Evolutionary conservation across 2,329 filamentous ascomycete species (phyloP), one percentile per base, ranked within the genome.

Genomic region (Talaromyces albobiverticillius): DNA sequence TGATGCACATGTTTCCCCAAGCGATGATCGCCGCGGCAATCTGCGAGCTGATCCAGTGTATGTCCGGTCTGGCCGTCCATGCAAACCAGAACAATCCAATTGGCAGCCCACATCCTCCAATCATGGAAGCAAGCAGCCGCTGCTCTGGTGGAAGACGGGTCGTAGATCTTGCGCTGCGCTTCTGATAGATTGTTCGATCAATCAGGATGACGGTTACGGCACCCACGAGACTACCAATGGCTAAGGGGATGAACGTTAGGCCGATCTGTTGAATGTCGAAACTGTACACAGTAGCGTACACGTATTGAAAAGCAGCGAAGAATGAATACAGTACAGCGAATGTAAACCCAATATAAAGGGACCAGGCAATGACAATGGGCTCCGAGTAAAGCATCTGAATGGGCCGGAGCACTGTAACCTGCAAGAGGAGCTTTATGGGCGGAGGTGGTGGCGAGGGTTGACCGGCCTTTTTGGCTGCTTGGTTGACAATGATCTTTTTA

Each of bases 401-500:
- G 3, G 63, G 63, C 11, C 53, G 45, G 14, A 43, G 11, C 4
- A 59, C 16, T 6, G 52, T 53, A 11, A 49, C 29, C 18, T 47
- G 29, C 18, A 47, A 47, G 18, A 55, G 26, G 41, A 31, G 20
- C 20, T 31, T 42, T 7, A 51, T 32, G 22, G 26, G 3, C 4
- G 26, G 46, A 49, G 9, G n/a, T 29, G 40, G 40, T 18, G 34
- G 18, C 20, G 5, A 18, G 31, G n/a, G 26, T 4, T 36, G 14
- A 20, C 16, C 40, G 3, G 40, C 41, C 18, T 46, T 29, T 26
- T 46, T 48, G 86, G 74, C 85, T 87, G 50, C 69, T 86, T 87
- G 49, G 69, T 64, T 56, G 85, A 89, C 76, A 62, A 89, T 85
- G 34, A 83, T 78, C 9, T 86, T 86, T 40, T 86, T 84, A 63